phyloP scores from a whole-genome alignment of 208 protist genomes.

The Trypanosomatidae sp. region DNA sequence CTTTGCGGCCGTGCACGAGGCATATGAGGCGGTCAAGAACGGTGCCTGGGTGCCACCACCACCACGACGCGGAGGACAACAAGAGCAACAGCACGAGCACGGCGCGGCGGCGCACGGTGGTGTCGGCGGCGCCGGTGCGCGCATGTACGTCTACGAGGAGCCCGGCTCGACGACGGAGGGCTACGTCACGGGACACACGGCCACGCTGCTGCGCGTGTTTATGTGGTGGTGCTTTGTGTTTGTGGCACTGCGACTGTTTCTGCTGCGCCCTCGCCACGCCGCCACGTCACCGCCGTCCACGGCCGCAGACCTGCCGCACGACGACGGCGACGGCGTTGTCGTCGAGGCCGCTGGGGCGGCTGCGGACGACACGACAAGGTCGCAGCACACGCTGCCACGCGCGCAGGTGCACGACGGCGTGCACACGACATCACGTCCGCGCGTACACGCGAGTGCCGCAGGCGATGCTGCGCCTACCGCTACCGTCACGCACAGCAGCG shows the following conservation, averaged over 20 bases:
- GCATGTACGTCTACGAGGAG: conserved; percentile 73
- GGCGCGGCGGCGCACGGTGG: too few relatives aligned
- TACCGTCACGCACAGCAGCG: too few relatives aligned
- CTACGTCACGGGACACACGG: conserved; percentile 43
- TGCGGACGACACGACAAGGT: too few relatives aligned
- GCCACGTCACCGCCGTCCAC: neutral
- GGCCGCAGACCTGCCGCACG: neutral
- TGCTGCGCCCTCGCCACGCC: conserved; percentile 30
- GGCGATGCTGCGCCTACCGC: too few relatives aligned
- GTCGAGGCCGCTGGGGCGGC: neutral
- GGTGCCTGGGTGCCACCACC: conserved; percentile 21
- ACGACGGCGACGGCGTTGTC: too few relatives aligned
- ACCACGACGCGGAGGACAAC: conserved; percentile 3
- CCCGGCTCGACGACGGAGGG: conserved; percentile 62
- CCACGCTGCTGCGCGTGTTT: conserved; percentile 28
- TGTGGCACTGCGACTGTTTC: conserved; percentile 31
- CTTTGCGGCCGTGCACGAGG: conserved; percentile 72
- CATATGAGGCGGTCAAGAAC: conserved; percentile 58
- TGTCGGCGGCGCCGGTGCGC: conserved; percentile 37
- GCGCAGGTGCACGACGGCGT: too few relatives aligned
- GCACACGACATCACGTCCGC: too few relatives aligned
- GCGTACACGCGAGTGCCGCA: too few relatives aligned
- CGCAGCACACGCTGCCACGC: too few relatives aligned
- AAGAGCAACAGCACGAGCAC: too few relatives aligned
- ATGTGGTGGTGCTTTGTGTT: conserved; percentile 41